phyloP scores from a whole-genome alignment of 2,329 filamentous ascomycete genomes.

The Gyromitra esculenta region DNA sequence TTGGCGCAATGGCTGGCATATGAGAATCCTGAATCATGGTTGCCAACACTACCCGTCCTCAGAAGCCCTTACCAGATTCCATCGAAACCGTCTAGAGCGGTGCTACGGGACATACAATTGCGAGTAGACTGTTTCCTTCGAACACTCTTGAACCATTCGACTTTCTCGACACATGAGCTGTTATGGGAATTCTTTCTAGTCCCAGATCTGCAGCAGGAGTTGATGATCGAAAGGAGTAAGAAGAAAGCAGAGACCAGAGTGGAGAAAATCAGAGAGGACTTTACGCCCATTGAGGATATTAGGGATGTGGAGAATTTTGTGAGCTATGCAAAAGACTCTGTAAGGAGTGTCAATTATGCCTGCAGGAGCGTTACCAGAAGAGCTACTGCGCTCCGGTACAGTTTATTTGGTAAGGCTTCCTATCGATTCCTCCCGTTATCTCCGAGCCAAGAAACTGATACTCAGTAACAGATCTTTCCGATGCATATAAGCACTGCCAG shows the following conservation, averaged over 20 bases:
- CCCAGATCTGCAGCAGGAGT: constrained; percentile 87
- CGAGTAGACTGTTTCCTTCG: constrained; percentile 88
- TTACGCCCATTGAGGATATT: constrained; percentile 81
- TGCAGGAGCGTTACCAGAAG: constrained; percentile 84
- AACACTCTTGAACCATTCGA: constrained; percentile 85
- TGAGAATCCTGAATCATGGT: constrained; percentile 95
- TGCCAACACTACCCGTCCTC: constrained; percentile 79
- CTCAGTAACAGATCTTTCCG: constrained; percentile 68
- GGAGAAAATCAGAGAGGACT: constrained; percentile 89
- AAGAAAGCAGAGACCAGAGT: constrained; percentile 83
- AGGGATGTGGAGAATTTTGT: constrained; percentile 93
- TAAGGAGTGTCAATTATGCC: constrained; percentile 83
- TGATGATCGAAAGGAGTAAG: constrained; percentile 87
- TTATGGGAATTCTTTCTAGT: constrained; percentile 99
- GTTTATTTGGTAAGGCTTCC: constrained; percentile 66
- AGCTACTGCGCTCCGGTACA: constrained; percentile 76
- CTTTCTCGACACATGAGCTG: constrained; percentile 95
- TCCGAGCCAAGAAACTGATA: constrained; percentile 56
- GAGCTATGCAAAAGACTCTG: constrained; percentile 86
- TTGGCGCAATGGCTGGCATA: constrained; percentile 82
- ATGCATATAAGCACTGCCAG: constrained; percentile 51
- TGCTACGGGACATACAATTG: constrained; percentile 86
- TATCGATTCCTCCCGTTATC: constrained; percentile 12
- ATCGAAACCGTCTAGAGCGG: constrained; percentile 85
- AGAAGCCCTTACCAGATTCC: constrained; percentile 92